phyloP scores from a whole-genome alignment of 2,329 filamentous ascomycete species.

The Colletotrichum destructivum region DNA sequence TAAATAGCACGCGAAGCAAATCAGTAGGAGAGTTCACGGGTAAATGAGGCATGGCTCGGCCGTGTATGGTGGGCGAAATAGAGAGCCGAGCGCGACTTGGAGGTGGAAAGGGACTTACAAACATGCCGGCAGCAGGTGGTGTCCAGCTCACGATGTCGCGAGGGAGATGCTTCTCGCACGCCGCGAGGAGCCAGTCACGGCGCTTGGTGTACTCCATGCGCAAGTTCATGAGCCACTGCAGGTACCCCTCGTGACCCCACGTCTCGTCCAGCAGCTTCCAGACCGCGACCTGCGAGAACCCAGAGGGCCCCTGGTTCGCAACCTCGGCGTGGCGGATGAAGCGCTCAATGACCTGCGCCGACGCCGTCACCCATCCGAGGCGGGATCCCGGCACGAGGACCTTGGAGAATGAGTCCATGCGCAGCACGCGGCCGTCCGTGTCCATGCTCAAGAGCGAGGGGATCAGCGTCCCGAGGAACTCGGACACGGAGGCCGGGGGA shows the following conservation, averaged over 20 bases:
- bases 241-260: slow-evolving; percentile 93
- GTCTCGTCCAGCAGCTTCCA: slow-evolving; percentile 93
- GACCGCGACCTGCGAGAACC: slow-evolving; percentile 86
- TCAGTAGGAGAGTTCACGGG: not conserved
- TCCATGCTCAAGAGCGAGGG: slow-evolving; percentile 87
- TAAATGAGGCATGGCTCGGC: not conserved
- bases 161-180: slow-evolving; percentile 85
- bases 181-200: slow-evolving; percentile 81
- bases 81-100: not conserved
- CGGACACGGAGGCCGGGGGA: slow-evolving; percentile 74
- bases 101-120: slow-evolving; percentile 71
- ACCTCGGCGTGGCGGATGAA: slow-evolving; percentile 88
- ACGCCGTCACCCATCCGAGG: slow-evolving; percentile 90
- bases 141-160: slow-evolving; percentile 83
- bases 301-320: slow-evolving; percentile 87
- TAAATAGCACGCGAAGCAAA: slow-evolving; percentile 63
- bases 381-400: slow-evolving; percentile 87
- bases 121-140: slow-evolving; percentile 92
- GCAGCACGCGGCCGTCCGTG: slow-evolving; percentile 87
- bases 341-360: slow-evolving; percentile 86
- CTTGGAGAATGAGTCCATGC: slow-evolving; percentile 95
- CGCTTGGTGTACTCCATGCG: slow-evolving; percentile 85
- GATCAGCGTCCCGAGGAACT: slow-evolving; percentile 81
- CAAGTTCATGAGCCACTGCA: slow-evolving; percentile 90
- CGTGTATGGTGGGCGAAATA: slow-evolving; percentile 2